Conservation (phyloP, 805 yeast genomes). For the Lipomyces spencermartinsiae region DNA sequence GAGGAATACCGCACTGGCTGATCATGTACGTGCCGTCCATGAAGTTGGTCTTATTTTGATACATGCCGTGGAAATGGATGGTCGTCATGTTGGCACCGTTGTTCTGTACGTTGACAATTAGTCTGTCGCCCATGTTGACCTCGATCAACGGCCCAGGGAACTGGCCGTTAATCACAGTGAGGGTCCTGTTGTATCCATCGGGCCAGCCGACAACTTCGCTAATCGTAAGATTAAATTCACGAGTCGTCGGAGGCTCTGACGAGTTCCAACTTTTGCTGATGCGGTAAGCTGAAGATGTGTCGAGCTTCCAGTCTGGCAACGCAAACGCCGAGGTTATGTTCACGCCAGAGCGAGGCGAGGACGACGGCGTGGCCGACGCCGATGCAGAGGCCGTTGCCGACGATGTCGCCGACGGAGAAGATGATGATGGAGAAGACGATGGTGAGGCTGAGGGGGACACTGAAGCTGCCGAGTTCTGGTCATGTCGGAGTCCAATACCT, state of each 20-base stretch:
- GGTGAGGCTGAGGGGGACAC: constrained; percentile 12
- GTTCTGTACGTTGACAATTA: constrained; percentile 73
- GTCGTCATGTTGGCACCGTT: constrained; percentile 72
- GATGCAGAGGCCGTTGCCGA: constrained; percentile 10
- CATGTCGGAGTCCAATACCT: constrained; percentile 30
- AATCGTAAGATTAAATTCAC: constrained; percentile 49
- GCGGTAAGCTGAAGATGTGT: constrained; percentile 30
- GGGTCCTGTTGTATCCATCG: constrained; percentile 60
- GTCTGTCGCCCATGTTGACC: constrained; percentile 78
- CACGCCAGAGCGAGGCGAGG: background rate
- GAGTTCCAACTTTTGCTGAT: constrained; percentile 30
- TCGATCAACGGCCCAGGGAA: constrained; percentile 86
- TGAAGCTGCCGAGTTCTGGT: constrained; percentile 10
- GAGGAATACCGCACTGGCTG: constrained; percentile 87
- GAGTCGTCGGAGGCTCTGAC: constrained; percentile 37
- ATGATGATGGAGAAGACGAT: constrained; percentile 3
- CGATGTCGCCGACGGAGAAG: constrained; percentile 9
- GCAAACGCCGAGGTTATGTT: background rate
- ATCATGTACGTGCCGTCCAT: constrained; percentile 92
- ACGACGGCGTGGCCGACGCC: background rate
- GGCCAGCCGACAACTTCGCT: constrained; percentile 55
- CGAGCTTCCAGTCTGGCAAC: constrained; percentile 30
- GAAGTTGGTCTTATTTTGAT: constrained; percentile 72
- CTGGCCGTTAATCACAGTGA: constrained; percentile 68
- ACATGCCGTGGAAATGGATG: constrained; percentile 92